Base-by-base conservation (phyloP, 2,329 filamentous ascomycete species). In the Cladosporium sp. region DNA sequence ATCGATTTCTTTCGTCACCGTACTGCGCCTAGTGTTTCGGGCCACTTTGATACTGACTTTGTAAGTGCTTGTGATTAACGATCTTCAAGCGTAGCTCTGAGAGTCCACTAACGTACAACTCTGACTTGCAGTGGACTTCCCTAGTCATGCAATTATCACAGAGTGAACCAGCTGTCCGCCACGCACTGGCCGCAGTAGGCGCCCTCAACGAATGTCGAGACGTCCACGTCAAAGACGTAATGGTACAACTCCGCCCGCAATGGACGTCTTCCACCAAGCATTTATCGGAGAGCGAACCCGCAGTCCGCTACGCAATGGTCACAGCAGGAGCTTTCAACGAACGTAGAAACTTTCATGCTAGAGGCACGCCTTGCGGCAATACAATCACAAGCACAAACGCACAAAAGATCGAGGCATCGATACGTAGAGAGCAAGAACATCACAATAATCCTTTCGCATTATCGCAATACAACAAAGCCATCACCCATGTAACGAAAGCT, bases 1-100 rank as follows among this genome's bases (percentile, higher is more conserved):
- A 65, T 73, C 12, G 66, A 74, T 21, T 75, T 71, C 67, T 75
- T 75, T 47, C 69, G 70, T 8, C 57, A 61, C n/a, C 65, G 66
- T 12, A 72, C 72, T 4, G 70, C 68, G 11, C 70, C 69, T 2
- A 65, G 63, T 8, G 59, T 74, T 2, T 69, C 71, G 2, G 64
- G 64, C n/a, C 70, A 69, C 58, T 73, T 74, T 58, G 71, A 71
- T 26, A 65, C 67, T 11, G 65, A 68, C 14, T 73, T 75, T 38
- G 61, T 64, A 54, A 64, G 61, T 64, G 51, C 3, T 14, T 30
- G 41, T 18, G n/a, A 21, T 47, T 21, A 6, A 6, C 30, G 10
- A 12, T 55, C 30, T 3, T 1, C 8, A 8, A 4, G 3, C 3
- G 10, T 26, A n/a, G n/a, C n/a, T n/a, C n/a, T n/a, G n/a, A n/a